These are phyloP conservation scores for Calocybe cyanea DNA, from an alignment of 768 basidiomycete genomes.

Conservation along the genomic window DNA sequence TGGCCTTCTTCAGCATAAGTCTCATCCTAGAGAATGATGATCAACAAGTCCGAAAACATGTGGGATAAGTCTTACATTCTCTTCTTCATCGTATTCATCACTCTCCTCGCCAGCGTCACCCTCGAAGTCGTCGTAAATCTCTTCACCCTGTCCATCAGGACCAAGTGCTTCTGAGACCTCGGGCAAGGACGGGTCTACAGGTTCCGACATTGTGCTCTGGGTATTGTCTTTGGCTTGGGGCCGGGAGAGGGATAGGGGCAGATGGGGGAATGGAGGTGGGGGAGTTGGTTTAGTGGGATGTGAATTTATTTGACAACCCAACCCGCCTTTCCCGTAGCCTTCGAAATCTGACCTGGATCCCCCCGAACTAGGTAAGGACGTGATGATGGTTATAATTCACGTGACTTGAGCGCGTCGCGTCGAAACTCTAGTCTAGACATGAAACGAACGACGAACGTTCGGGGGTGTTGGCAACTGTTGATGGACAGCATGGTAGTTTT, in stretches of 20 bases:
- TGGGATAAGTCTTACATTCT: slow-evolving; percentile 10
- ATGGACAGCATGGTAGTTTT: too few relatives aligned
- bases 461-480: too few relatives aligned
- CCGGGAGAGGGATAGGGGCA: background rate
- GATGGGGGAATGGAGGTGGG: too few relatives aligned
- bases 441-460: too few relatives aligned
- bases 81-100: slow-evolving; percentile 19
- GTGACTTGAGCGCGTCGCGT: too few relatives aligned
- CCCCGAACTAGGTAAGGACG: too few relatives aligned
- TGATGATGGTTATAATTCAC: too few relatives aligned
- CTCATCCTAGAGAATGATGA: slow-evolving; percentile 11
- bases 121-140: slow-evolving; percentile 5
- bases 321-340: too few relatives aligned
- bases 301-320: too few relatives aligned
- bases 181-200: slow-evolving; percentile 9
- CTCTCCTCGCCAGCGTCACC: slow-evolving; percentile 19
- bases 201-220: slow-evolving; percentile 15
- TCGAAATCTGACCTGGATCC: too few relatives aligned
- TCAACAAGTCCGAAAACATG: background rate
- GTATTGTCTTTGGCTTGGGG: slow-evolving; percentile 2
- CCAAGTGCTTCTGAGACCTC: slow-evolving; percentile 12
- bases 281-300: too few relatives aligned
- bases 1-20: slow-evolving; percentile 7
- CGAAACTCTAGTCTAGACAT: too few relatives aligned
- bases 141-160: slow-evolving; percentile 8